Percentiles rank a stretch among this genome's conserved stretches.
Evolutionary conservation across 805 yeast genomes (phyloP).

Genomic region (Saccharomycopsis fodiens): DNA sequence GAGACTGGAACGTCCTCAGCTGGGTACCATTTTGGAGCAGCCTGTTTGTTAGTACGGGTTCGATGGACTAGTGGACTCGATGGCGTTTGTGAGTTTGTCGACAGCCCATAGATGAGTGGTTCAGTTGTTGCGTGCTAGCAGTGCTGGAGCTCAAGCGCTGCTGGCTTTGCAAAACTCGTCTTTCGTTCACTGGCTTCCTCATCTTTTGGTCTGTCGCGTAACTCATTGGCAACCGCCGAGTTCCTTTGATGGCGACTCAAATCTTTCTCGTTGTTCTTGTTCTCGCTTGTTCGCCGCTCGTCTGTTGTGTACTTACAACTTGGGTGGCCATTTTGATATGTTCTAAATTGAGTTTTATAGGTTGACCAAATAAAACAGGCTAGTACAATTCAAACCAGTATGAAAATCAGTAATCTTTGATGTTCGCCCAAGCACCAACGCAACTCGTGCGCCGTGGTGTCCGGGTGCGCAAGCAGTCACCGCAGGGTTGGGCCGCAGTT

Average conservation of each 20-base stretch:
- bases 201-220: background rate
- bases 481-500: too few relatives aligned
- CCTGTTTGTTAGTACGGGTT: background rate
- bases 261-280: background rate
- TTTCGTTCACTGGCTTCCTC: background rate
- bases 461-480: background rate
- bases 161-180: too few relatives aligned
- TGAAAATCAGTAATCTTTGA: background rate
- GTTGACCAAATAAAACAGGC: background rate
- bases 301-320: slow-evolving; percentile 17
- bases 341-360: background rate
- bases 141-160: too few relatives aligned
- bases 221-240: background rate
- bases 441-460: background rate
- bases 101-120: background rate
- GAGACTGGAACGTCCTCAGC: slow-evolving; percentile 85
- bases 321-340: slow-evolving; percentile 19
- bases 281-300: background rate
- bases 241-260: background rate
- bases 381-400: background rate
- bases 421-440: background rate
- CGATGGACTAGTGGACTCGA: background rate
- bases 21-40: slow-evolving; percentile 89
- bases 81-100: background rate
- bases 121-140: too few relatives aligned